These are phyloP conservation scores for Dothideomycetes sp. DNA, from an alignment of 2,329 filamentous ascomycete genomes.

Conservation along the genomic window DNA sequence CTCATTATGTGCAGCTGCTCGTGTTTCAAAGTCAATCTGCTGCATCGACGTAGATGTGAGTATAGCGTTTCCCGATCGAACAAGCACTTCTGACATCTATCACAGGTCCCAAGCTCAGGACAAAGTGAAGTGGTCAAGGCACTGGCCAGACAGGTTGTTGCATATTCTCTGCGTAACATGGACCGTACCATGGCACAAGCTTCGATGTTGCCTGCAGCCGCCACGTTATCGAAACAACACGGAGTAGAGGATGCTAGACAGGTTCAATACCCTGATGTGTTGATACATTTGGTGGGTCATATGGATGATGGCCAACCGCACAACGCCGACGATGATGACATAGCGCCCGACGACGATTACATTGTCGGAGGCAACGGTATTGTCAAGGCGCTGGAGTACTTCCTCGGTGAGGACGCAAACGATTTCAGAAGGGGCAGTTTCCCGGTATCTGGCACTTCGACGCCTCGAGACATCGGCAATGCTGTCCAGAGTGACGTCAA, in stretches of 20 bases:
- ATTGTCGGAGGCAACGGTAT: constrained; percentile 93
- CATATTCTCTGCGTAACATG: constrained; percentile 87
- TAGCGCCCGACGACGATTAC: constrained; percentile 83
- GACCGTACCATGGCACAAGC: constrained; percentile 65
- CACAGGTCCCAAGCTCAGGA: constrained; percentile 58
- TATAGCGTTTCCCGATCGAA: constrained; percentile 2
- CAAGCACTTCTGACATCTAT: constrained; percentile 3
- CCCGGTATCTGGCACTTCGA: constrained; percentile 43
- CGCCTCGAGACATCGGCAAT: constrained; percentile 39
- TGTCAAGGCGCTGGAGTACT: constrained; percentile 86
- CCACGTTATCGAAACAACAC: constrained; percentile 34
- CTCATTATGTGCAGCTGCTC: constrained; percentile 77
- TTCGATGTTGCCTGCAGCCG: constrained; percentile 37
- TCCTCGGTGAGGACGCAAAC: constrained; percentile 72
- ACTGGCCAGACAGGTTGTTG: constrained; percentile 86
- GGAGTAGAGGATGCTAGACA: constrained; percentile 44
- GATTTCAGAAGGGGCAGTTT: constrained; percentile 32
- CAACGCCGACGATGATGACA: constrained; percentile 50
- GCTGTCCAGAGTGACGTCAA: constrained; percentile 19
- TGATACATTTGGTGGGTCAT: constrained; percentile 78
- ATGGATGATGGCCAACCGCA: constrained; percentile 42
- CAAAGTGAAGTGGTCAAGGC: constrained; percentile 89
- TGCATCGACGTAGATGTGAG: constrained; percentile 77
- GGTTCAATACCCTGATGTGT: constrained; percentile 66
- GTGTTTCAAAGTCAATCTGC: constrained; percentile 73